Base-by-base conservation (phyloP, 441 rosid species). In the Bocquillonia castaneifolia region DNA sequence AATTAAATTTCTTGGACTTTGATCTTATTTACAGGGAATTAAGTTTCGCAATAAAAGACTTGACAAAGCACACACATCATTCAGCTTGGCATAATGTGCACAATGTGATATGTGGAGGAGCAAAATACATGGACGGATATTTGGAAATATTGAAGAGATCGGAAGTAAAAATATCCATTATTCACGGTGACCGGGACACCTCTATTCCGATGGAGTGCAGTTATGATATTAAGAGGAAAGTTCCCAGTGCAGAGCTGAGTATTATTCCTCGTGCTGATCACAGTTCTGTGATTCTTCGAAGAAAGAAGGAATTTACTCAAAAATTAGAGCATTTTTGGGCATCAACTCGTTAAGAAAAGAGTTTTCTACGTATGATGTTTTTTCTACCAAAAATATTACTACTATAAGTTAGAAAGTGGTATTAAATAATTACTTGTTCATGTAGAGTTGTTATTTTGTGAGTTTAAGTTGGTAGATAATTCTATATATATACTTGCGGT, bases 11-110 rank as follows among this genome's bases (percentile, higher is more conserved):
- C 47, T 14, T 6, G 47, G 15, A 42, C 6, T 6, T 2, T 12
- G 6, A 2, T 42, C 15, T 42, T 42, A n/a, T 14, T 42, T 5
- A 42, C 65, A 87, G 86, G 76, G 87, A 84, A 20, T 73, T 92
- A n/a, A 79, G 73, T 63, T 82, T 82, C 64, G 34, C 64, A 72
- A 25, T 67, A 18, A 45, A 42, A 18, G 89, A 88, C 76, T 20
- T 90, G 56, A 80, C 88, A 0, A 84, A 78, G 81, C 96, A 90
- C 77, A 88, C 93, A 9, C 98, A 92, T 71, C 86, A 76, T 67
- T 88, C 98, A 0, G 93, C 87, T n/a, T 92, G 92, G 93, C 91
- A 86, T 31, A 82, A 83, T 37, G 81, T 88, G 96, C 95, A 92
- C 64, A 90, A 86, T 72, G 89, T 87, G 69, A 72, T 90, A 67